phyloP scores from a whole-genome alignment of 2,329 filamentous ascomycete genomes.

The Neocucurbitaria cava region DNA sequence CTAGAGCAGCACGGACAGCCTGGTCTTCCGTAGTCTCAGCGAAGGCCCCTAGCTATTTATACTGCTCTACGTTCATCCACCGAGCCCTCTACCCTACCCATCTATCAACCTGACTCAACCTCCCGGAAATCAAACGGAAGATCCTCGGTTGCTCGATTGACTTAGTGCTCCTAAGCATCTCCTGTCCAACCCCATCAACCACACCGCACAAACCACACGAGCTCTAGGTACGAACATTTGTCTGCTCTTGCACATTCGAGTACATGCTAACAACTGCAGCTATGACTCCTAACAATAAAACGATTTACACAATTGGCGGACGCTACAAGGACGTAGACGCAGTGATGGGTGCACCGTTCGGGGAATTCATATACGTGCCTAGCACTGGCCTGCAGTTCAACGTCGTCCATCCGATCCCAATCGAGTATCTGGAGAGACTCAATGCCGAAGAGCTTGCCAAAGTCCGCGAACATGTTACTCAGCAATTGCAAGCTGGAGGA shows the following conservation, averaged over 20 bases:
- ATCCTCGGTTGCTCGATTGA: no score
- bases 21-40: no score
- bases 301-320: not conserved
- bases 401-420: not conserved
- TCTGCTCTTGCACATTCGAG: not conserved
- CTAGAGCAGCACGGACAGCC: no score
- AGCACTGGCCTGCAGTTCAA: not conserved
- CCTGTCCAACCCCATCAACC: no score
- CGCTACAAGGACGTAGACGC: not conserved
- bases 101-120: no score
- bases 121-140: no score
- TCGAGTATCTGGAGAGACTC: not conserved
- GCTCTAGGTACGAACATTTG: not conserved
- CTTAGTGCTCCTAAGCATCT: no score
- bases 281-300: not conserved
- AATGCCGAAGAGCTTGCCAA: not conserved
- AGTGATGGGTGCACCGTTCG: not conserved
- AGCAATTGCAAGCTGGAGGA: not conserved
- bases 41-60: no score
- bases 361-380: not conserved
- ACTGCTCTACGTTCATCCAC: no score
- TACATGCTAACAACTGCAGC: not conserved
- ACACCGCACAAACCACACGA: no score
- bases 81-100: no score
- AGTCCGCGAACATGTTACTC: not conserved